Conservation (phyloP, 768 basidiomycete species). For the Neoboletus magnificus region DNA sequence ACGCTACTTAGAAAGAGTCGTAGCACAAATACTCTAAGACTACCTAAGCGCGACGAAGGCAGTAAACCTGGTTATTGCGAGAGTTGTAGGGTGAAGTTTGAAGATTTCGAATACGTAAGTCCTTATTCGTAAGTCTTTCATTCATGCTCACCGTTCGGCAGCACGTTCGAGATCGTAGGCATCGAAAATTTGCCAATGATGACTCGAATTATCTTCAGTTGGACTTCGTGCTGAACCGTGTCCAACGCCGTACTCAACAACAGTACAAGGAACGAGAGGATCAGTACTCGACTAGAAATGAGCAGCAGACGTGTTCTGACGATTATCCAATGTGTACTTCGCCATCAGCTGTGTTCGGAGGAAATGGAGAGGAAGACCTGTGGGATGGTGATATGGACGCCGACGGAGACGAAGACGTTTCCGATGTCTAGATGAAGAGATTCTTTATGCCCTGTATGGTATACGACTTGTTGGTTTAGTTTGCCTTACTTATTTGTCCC, state of each 20-base stretch:
- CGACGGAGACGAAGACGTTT: slow-evolving; percentile 21
- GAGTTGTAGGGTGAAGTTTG: slow-evolving; percentile 88
- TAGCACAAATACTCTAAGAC: slow-evolving; percentile 73
- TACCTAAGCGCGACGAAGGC: slow-evolving; percentile 79
- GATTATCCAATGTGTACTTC: slow-evolving; percentile 25
- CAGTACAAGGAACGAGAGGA: slow-evolving; percentile 28
- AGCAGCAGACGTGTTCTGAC: slow-evolving; percentile 13
- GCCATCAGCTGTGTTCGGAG: slow-evolving; percentile 3
- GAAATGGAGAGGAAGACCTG: slow-evolving; percentile 16
- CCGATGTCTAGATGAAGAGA: slow-evolving; percentile 18
- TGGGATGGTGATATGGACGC: slow-evolving; percentile 22
- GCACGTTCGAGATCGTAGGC: slow-evolving; percentile 72
- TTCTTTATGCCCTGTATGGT: slow-evolving; percentile 5
- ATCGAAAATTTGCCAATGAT: slow-evolving; percentile 79
- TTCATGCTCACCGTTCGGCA: slow-evolving; percentile 30
- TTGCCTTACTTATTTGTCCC: slow-evolving; percentile 6
- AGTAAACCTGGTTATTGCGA: slow-evolving; percentile 97
- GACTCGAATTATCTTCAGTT: slow-evolving; percentile 75
- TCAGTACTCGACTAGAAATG: slow-evolving; percentile 4
- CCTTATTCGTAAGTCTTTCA: not conserved
- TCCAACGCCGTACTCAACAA: slow-evolving; percentile 44
- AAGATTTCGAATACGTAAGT: slow-evolving; percentile 75
- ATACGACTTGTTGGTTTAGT: slow-evolving; percentile 22
- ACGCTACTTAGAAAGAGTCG: slow-evolving; percentile 65
- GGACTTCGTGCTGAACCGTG: slow-evolving; percentile 67